Conservation (phyloP, 2,329 filamentous ascomycete genomes). For the Cercospora nicotianae region DNA sequence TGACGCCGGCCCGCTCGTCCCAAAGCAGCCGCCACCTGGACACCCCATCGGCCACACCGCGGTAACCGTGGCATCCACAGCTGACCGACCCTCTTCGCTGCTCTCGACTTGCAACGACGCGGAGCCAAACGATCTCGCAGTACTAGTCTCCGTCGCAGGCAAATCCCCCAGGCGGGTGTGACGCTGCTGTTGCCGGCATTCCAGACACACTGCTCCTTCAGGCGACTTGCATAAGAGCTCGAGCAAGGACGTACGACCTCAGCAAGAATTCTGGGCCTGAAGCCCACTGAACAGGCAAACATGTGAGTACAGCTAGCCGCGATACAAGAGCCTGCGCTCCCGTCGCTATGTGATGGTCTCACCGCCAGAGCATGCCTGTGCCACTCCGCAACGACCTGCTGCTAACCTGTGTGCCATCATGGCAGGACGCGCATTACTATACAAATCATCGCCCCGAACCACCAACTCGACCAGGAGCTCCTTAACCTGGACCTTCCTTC, state of each 20-base stretch:
- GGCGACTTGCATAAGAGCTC: constrained; percentile 24
- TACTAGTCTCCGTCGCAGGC: not conserved
- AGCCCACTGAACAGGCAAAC: constrained; percentile 27
- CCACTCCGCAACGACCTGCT: constrained; percentile 19
- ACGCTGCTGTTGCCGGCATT: constrained; percentile 24
- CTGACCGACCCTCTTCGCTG: not conserved
- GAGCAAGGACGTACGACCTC: constrained; percentile 24
- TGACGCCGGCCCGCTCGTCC: not conserved
- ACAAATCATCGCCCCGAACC: constrained; percentile 74
- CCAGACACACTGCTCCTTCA: constrained; percentile 18
- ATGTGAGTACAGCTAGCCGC: constrained; percentile 32
- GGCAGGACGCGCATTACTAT: constrained; percentile 78
- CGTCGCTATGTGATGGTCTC: constrained; percentile 27
- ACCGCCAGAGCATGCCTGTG: constrained; percentile 34
- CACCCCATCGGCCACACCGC: constrained; percentile 1
- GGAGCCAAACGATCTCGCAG: constrained; percentile 10
- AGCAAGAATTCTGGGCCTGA: constrained; percentile 6
- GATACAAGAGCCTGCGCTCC: constrained; percentile 10
- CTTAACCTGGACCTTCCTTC: constrained; percentile 78
- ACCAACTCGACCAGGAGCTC: constrained; percentile 68
- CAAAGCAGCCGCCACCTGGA: constrained; percentile 6
- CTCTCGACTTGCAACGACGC: not conserved
- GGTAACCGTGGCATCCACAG: not conserved
- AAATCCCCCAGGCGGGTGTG: constrained; percentile 21
- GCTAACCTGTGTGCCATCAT: constrained; percentile 28